A percentile compares a stretch with the other conserved stretches of the same genome.
These are phyloP conservation scores for Jimgerdemannia flammicorona DNA, from an alignment of 192 early-diverging fungal species.

Conservation along the genomic window DNA sequence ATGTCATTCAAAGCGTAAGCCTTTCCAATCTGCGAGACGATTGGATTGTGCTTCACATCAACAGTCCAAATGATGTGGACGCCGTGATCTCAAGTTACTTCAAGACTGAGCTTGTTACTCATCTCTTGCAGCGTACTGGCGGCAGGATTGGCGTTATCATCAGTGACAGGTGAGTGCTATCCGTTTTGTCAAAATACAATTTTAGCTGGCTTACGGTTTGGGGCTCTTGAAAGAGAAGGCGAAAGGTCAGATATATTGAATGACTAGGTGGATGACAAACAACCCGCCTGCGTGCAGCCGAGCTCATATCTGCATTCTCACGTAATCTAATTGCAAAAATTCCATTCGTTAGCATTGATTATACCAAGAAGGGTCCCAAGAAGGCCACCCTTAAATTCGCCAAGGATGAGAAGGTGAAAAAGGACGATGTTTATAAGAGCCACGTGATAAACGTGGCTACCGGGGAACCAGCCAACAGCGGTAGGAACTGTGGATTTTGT, in stretches of 20 bases:
- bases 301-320: too few relatives aligned
- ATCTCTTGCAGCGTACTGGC: conserved; percentile 53
- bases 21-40: conserved; percentile 70
- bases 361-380: conserved; percentile 72
- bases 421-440: conserved; percentile 61
- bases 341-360: conserved; percentile 40
- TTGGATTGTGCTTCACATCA: conserved; percentile 63
- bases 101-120: conserved; percentile 71
- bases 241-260: too few relatives aligned
- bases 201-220: not conserved
- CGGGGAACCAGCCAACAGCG: conserved; percentile 60
- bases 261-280: too few relatives aligned
- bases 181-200: not conserved
- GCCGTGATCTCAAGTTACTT: conserved; percentile 59
- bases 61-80: conserved; percentile 54
- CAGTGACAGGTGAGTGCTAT: conserved; percentile 27
- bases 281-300: too few relatives aligned
- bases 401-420: conserved; percentile 57
- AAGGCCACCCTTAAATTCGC: conserved; percentile 68
- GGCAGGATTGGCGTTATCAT: conserved; percentile 58
- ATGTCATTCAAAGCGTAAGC: conserved; percentile 52
- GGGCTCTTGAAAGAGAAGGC: too few relatives aligned
- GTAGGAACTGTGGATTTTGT: conserved; percentile 4
- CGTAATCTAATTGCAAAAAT: too few relatives aligned
- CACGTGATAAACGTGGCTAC: conserved; percentile 59